Evolutionary conservation across 2,329 filamentous ascomycete genomes (phyloP).

Genomic region (Dothideomycetes sp.): DNA sequence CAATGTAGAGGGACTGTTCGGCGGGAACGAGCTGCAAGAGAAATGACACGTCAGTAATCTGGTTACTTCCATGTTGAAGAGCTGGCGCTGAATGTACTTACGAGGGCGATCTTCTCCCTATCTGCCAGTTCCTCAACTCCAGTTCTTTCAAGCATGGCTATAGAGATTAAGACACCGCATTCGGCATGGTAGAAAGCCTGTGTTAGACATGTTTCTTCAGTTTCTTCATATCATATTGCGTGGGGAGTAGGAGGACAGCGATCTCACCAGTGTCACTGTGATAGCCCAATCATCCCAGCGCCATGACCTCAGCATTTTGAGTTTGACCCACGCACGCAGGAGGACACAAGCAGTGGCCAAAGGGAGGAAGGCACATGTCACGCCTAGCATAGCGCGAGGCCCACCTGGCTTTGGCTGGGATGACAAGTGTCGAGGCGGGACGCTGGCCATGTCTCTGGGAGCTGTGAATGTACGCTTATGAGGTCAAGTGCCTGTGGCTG

Average conservation of each 20-base stretch:
- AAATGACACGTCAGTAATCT: neutral
- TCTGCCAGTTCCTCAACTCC: neutral
- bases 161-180: neutral
- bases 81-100: neutral
- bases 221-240: too few relatives aligned
- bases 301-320: conserved; percentile 25
- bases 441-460: too few relatives aligned
- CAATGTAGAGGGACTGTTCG: conserved; percentile 27
- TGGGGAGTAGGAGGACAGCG: too few relatives aligned
- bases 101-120: neutral
- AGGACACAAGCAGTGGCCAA: conserved; percentile 26
- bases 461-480: too few relatives aligned
- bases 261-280: conserved; percentile 27
- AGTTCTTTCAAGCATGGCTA: conserved; percentile 1
- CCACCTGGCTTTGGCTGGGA: neutral
- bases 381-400: neutral
- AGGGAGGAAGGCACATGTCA: conserved; percentile 19
- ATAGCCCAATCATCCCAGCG: conserved; percentile 33
- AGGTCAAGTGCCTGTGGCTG: too few relatives aligned
- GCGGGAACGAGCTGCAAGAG: conserved; percentile 15
- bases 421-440: neutral
- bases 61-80: neutral
- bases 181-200: conserved; percentile 9
- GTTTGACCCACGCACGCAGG: conserved; percentile 28
- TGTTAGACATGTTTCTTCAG: neutral